Percentiles rank a stretch among this genome's conserved stretches.
phyloP scores from a whole-genome alignment of 768 basidiomycete genomes.

The Amanita subjunquillea region DNA sequence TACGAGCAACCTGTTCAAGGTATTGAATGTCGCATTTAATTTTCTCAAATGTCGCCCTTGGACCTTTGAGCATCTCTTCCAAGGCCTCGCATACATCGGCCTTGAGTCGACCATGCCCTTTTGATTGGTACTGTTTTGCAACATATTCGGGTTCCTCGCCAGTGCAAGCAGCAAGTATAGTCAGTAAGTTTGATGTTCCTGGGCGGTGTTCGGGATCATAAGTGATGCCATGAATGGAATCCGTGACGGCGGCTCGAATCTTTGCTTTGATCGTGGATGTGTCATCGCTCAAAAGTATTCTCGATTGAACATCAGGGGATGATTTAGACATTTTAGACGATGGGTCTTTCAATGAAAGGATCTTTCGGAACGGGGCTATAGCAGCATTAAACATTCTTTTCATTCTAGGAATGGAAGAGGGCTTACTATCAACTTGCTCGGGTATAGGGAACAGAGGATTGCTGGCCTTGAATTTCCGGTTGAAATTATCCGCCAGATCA shows the following conservation, averaged over 20 bases:
- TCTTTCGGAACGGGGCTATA: conserved; percentile 67
- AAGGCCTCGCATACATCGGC: conserved; percentile 65
- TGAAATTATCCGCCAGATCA: conserved; percentile 78
- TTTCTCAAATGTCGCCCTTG: conserved; percentile 60
- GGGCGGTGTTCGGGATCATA: conserved; percentile 78
- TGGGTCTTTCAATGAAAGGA: conserved; percentile 83
- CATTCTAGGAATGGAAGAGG: neutral
- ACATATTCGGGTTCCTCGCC: conserved; percentile 32
- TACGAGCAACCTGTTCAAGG: conserved; percentile 47
- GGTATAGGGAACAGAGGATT: conserved; percentile 64
- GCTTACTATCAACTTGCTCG: conserved; percentile 62
- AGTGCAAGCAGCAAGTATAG: conserved; percentile 70
- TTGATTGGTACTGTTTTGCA: conserved; percentile 38
- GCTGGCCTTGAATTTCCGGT: conserved; percentile 44
- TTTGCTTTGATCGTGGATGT: conserved; percentile 52
- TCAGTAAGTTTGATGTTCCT: conserved; percentile 73
- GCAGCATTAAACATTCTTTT: neutral
- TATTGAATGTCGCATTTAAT: conserved; percentile 51
- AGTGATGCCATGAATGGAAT: conserved; percentile 63
- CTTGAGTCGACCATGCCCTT: conserved; percentile 64
- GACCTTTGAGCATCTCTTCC: conserved; percentile 50
- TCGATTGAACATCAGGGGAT: conserved; percentile 62
- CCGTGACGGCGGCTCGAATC: conserved; percentile 76
- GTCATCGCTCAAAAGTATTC: conserved; percentile 80
- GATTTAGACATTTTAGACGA: conserved; percentile 95